Conservation (phyloP, 306 rosid genomes). For the Vicia sativa region DNA sequence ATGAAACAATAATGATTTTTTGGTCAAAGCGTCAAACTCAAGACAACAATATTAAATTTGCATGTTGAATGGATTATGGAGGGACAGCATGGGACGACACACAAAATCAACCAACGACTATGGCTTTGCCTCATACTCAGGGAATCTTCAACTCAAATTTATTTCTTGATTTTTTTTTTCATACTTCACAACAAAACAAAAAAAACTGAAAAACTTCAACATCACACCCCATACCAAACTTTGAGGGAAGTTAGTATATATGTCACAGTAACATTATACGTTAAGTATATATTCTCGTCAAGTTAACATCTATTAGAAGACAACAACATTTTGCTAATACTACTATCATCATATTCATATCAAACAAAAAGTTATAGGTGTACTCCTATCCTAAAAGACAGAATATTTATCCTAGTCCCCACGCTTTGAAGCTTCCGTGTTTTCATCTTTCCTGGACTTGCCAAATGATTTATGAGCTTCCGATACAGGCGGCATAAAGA, state of each 20-base stretch:
- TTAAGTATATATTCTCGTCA: background rate
- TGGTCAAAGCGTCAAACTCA: slow-evolving; percentile 29
- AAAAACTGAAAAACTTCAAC: background rate
- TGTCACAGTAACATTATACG: slow-evolving; percentile 1
- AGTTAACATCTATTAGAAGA: background rate
- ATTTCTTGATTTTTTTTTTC: background rate
- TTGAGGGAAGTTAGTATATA: background rate
- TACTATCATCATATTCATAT: background rate
- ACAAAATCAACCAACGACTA: slow-evolving; percentile 37
- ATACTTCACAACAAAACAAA: background rate
- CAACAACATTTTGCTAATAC: background rate
- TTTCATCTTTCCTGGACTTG: slow-evolving; percentile 63
- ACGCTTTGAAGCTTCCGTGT: slow-evolving; percentile 41
- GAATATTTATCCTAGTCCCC: slow-evolving; percentile 41
- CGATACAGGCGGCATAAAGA: slow-evolving; percentile 60
- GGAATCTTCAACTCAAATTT: slow-evolving; percentile 31
- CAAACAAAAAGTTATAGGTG: background rate
- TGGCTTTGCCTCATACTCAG: slow-evolving; percentile 45
- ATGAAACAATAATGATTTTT: background rate
- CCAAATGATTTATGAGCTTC: slow-evolving; percentile 66
- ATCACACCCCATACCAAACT: slow-evolving; percentile 3
- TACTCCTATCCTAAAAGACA: background rate
- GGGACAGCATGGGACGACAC: slow-evolving; percentile 12
- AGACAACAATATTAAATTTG: background rate
- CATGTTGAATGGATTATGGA: slow-evolving; percentile 36